A percentile compares a stretch with the other conserved stretches of the same genome.
Conservation (phyloP, 495 filamentous ascomycete genomes). For the Podospora didyma region DNA sequence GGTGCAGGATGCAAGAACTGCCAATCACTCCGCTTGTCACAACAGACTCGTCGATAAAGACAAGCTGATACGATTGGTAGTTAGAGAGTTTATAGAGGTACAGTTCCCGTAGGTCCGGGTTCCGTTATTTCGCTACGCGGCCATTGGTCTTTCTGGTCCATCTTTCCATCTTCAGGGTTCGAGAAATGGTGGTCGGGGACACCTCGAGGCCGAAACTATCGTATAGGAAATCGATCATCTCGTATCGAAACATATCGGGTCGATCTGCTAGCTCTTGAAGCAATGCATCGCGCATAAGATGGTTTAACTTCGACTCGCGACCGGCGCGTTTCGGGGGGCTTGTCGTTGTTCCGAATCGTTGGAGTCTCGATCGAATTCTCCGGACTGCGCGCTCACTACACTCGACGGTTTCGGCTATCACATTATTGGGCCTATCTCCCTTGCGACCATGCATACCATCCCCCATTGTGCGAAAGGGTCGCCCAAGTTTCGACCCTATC, state of each 20-base stretch:
- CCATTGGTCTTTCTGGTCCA: not conserved
- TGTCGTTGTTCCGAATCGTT: not conserved
- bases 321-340: not conserved
- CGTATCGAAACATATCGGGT: not conserved
- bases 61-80: not conserved
- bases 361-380: not conserved
- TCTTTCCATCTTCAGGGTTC: not conserved
- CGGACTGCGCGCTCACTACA: not conserved
- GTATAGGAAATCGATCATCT: not conserved
- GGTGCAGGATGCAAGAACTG: too few species aligned
- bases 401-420: not conserved
- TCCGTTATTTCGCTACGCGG: not conserved
- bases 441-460: slow-evolving; percentile 15
- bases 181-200: too few species aligned
- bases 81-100: slow-evolving; percentile 4
- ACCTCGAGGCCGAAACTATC: not conserved
- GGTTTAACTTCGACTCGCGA: not conserved
- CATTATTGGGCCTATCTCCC: slow-evolving; percentile 9
- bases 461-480: slow-evolving; percentile 12
- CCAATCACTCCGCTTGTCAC: slow-evolving; percentile 2
- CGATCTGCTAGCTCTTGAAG: not conserved
- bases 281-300: not conserved
- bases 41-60: slow-evolving; percentile 2
- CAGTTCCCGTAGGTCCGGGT: slow-evolving; percentile 1
- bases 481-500: slow-evolving; percentile 6